phyloP scores from a whole-genome alignment of 768 basidiomycete genomes.

The Tulasnella sp. region DNA sequence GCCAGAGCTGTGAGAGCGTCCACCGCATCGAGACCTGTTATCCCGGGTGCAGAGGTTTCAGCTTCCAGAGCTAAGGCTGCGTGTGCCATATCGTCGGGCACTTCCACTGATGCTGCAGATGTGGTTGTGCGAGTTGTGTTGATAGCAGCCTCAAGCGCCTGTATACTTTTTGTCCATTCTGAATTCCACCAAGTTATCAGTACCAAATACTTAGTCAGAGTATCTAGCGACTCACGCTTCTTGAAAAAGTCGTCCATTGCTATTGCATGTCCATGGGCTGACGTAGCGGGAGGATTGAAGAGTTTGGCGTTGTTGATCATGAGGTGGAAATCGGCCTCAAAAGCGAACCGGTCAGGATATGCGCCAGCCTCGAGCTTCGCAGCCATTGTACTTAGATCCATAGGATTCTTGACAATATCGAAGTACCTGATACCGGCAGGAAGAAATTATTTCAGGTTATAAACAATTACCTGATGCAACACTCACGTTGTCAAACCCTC shows the following conservation, averaged over 20 bases:
- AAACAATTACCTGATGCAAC: conserved; percentile 2
- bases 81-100: conserved; percentile 14
- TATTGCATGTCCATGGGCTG: conserved; percentile 63
- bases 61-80: conserved; percentile 14
- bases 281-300: conserved; percentile 67
- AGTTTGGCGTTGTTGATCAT: conserved; percentile 80
- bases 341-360: conserved; percentile 74
- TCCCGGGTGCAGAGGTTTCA: conserved; percentile 2
- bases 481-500: conserved; percentile 61
- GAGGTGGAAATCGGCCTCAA: conserved; percentile 75
- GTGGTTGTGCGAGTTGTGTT: not conserved
- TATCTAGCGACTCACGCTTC: conserved; percentile 48
- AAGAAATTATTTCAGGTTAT: not conserved
- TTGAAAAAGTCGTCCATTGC: conserved; percentile 73
- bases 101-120: conserved; percentile 15
- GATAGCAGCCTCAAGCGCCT: conserved; percentile 28
- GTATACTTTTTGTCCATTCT: conserved; percentile 64
- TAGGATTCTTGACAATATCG: conserved; percentile 79
- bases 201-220: not conserved
- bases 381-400: conserved; percentile 85
- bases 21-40: not conserved
- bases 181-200: conserved; percentile 10
- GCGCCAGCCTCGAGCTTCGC: conserved; percentile 78
- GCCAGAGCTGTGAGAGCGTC: conserved; percentile 7
- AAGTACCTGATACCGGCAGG: conserved; percentile 53